These are phyloP conservation scores for Candida awuae DNA, from an alignment of 805 yeast species.

Conservation along the genomic window DNA sequence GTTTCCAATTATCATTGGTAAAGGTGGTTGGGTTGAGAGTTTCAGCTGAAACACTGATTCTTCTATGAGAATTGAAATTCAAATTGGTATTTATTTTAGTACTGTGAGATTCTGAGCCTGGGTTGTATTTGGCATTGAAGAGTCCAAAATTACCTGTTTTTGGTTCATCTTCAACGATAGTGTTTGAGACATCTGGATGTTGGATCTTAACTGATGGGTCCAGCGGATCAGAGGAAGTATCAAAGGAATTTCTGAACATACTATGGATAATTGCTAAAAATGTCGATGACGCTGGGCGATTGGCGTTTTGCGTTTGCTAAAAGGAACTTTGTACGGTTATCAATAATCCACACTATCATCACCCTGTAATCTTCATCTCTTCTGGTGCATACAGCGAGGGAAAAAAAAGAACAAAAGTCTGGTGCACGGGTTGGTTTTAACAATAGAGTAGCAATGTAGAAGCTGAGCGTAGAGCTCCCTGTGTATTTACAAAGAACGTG, in stretches of 20 bases:
- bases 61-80: conserved; percentile 59
- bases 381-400: no score
- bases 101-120: conserved; percentile 23
- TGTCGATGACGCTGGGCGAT: not conserved
- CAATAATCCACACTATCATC: no score
- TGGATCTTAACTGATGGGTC: conserved; percentile 6
- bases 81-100: conserved; percentile 33
- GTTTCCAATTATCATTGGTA: conserved; percentile 59
- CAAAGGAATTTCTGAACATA: conserved; percentile 7
- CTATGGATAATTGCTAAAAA: not conserved
- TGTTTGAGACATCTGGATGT: not conserved
- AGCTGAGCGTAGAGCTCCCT: no score
- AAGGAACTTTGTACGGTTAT: no score
- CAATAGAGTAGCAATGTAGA: no score
- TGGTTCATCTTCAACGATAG: not conserved
- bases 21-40: conserved; percentile 70
- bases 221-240: conserved; percentile 8
- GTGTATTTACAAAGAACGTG: no score
- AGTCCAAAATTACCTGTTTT: conserved; percentile 23
- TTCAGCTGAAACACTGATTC: conserved; percentile 89
- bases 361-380: no score
- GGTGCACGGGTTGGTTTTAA: no score
- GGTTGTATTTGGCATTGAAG: conserved; percentile 8
- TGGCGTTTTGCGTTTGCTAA: no score
- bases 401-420: no score